A percentile compares a stretch with the other conserved stretches of the same genome.
These are phyloP conservation scores for Candida maesae DNA, from an alignment of 805 yeast genomes.

Conservation along the genomic window DNA sequence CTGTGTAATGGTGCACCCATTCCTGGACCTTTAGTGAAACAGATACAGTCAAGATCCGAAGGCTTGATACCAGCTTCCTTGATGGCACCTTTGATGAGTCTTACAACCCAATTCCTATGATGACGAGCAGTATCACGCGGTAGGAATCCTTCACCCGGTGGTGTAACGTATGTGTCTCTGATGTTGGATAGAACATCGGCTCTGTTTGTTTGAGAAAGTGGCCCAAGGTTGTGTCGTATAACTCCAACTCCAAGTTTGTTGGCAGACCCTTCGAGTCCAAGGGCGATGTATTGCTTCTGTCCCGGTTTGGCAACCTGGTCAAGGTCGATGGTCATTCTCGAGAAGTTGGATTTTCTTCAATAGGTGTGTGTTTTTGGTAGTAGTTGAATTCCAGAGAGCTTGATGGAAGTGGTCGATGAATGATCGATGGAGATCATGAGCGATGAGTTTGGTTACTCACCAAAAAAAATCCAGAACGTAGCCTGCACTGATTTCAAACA, in stretches of 20 bases:
- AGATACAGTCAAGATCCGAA: conserved; percentile 66
- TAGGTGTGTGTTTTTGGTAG: no score
- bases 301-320: conserved; percentile 42
- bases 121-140: conserved; percentile 97
- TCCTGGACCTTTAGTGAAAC: conserved; percentile 98
- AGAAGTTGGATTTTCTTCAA: no score
- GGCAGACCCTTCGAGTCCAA: conserved; percentile 97
- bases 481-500: no score
- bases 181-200: conserved; percentile 84
- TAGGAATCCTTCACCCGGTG: conserved; percentile 97
- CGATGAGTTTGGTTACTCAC: no score
- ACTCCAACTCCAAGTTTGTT: conserved; percentile 95
- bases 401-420: no score
- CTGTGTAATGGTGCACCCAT: conserved; percentile 98
- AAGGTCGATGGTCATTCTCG: conserved; percentile 40
- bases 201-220: conserved; percentile 48
- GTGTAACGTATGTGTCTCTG: conserved; percentile 91
- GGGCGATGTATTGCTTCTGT: conserved; percentile 55
- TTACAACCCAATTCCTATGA: conserved; percentile 90
- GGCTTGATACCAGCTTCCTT: conserved; percentile 50
- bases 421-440: no score
- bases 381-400: no score
- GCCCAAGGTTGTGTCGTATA: conserved; percentile 68
- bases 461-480: no score
- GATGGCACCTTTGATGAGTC: conserved; percentile 66